Conservation (phyloP, 139 green algal species). For the Coelastrella sp. region DNA sequence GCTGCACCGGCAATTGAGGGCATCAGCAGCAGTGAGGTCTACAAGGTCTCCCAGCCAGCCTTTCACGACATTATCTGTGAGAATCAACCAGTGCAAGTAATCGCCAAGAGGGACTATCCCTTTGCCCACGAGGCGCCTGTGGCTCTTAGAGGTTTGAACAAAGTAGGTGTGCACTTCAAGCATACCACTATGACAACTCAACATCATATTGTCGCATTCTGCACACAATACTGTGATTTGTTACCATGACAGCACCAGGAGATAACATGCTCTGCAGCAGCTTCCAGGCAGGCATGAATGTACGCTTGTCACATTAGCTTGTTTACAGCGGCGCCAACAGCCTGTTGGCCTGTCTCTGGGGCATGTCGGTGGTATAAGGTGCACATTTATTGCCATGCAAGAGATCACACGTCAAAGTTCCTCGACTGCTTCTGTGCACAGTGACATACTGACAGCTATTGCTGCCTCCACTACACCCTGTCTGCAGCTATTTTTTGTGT, state of each 20-base stretch:
- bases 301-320: too few relatives aligned
- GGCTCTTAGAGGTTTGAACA: constrained; percentile 5
- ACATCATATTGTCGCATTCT: too few relatives aligned
- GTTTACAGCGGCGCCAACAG: too few relatives aligned
- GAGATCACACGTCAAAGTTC: too few relatives aligned
- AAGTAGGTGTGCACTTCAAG: not conserved
- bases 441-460: not conserved
- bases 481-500: constrained; percentile 41
- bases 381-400: too few relatives aligned
- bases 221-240: too few relatives aligned
- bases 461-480: not conserved
- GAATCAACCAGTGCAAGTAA: not conserved
- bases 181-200: too few relatives aligned
- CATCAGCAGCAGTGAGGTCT: constrained; percentile 4
- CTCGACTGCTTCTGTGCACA: not conserved
- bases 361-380: too few relatives aligned
- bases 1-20: not conserved
- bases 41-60: not conserved
- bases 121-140: constrained; percentile 42
- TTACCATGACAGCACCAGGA: too few relatives aligned
- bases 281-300: too few relatives aligned
- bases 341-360: too few relatives aligned
- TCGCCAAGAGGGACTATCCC: not conserved
- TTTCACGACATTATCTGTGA: constrained; percentile 14
- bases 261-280: too few relatives aligned